These are phyloP conservation scores for Blastobotrys aristatus DNA, from an alignment of 1,139 yeast species.

Conservation along the genomic window DNA sequence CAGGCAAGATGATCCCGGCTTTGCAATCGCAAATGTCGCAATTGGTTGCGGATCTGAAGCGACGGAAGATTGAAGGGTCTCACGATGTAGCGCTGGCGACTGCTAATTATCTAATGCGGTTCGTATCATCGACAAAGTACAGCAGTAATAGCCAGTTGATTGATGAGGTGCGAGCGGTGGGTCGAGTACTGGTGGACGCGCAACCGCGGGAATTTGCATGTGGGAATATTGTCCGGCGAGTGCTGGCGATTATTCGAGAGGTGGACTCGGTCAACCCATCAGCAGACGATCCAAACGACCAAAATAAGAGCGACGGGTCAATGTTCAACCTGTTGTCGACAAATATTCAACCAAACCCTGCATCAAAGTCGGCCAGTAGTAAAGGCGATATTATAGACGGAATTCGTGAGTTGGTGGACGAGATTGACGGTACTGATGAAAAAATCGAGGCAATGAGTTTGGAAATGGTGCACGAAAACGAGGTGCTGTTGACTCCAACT, in stretches of 20 bases:
- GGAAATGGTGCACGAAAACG: slow-evolving; percentile 93
- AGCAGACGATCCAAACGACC: slow-evolving; percentile 1
- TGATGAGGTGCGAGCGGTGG: slow-evolving; percentile 52
- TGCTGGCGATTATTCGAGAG: slow-evolving; percentile 81
- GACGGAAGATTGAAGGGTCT: slow-evolving; percentile 71
- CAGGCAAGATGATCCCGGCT: slow-evolving; percentile 6
- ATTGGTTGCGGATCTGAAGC: slow-evolving; percentile 42
- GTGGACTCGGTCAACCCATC: slow-evolving; percentile 48
- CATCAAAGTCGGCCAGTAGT: slow-evolving; percentile 22
- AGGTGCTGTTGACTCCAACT: slow-evolving; percentile 85
- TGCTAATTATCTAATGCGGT: slow-evolving; percentile 80
- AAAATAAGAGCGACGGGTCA: slow-evolving; percentile 34
- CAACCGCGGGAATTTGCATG: slow-evolving; percentile 66
- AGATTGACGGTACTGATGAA: slow-evolving; percentile 82
- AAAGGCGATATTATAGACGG: slow-evolving; percentile 86
- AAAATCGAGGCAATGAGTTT: slow-evolving; percentile 86
- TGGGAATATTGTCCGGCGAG: slow-evolving; percentile 89
- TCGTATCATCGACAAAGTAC: slow-evolving; percentile 89
- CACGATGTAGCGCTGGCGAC: slow-evolving; percentile 80
- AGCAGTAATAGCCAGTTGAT: slow-evolving; percentile 67
- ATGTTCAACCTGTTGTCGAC: slow-evolving; percentile 70
- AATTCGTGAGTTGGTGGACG: slow-evolving; percentile 88
- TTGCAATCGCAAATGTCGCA: slow-evolving; percentile 9
- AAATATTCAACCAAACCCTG: slow-evolving; percentile 12
- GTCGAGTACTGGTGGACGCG: slow-evolving; percentile 37